Evolutionary conservation across 768 basidiomycete genomes (phyloP), one percentile per base, ranked within the genome.

Genomic region (Mycena filopes): DNA sequence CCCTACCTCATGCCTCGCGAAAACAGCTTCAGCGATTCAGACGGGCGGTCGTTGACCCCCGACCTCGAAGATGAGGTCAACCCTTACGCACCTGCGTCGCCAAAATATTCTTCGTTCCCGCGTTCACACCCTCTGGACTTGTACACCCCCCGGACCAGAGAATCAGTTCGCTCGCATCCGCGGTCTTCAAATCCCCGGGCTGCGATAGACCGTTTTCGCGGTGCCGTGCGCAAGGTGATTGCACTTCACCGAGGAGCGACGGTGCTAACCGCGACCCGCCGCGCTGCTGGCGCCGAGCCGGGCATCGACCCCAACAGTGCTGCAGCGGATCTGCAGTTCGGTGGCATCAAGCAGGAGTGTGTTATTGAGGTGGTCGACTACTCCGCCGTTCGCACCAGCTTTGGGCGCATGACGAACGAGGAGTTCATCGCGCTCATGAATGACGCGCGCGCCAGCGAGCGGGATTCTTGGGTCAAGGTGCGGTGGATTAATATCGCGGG

Each of bases 401-500:
- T 82, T 42, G 80, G 81, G 40, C 80, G 79, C 56, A 87, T 90
- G 86, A 81, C 79, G 53, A 91, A 91, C 66, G 71, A 64, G 28
- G 85, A 86, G 68, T 90, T 92, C 74, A 74, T 89, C 25, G 74
- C 82, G 6, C 74, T 89, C 64, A 80, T 91, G 77, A 69, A 78
- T 9, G 78, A 83, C 62, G 69, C 73, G 9, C 71, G 61, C 2
- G 82, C 83, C 5, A 81, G 83, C 58, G 73, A 75, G 59, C 79
- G 81, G 61, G 84, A 87, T 67, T 75, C 83, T 3, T 90, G 88
- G 89, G 85, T 84, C 25, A 89, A 86, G 72, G 90, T 90, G 18
- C 78, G 91, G 55, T 93, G 89, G 90, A 91, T 92, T 55, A 90
- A 90, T 69, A 82, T 92, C 62, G 86, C 84, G 20, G 91, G 90